Evolutionary conservation across 495 filamentous ascomycete species (phyloP).

Genomic region (Penicillium pulvis): DNA sequence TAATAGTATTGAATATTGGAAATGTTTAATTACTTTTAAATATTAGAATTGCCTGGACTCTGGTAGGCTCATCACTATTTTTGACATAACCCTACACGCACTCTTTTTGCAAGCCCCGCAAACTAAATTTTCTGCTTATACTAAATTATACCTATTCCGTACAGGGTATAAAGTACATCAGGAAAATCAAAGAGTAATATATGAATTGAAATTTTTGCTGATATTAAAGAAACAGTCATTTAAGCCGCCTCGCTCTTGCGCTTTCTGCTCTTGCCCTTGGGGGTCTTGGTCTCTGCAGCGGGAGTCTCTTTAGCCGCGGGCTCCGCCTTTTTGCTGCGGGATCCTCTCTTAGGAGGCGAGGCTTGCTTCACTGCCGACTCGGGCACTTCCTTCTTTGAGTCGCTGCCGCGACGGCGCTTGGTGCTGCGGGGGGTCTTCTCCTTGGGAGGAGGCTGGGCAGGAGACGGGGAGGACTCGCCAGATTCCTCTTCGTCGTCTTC

Average conservation of each 20-base stretch:
- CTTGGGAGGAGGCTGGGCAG: conserved; percentile 37
- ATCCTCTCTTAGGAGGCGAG: conserved; percentile 43
- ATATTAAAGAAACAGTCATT: conserved; percentile 16
- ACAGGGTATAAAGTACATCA: not conserved
- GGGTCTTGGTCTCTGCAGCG: conserved; percentile 28
- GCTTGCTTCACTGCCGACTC: conserved; percentile 36
- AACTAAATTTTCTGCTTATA: not conserved
- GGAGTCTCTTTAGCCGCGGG: conserved; percentile 50
- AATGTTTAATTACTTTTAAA: not conserved
- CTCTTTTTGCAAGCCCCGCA: not conserved
- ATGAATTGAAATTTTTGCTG: conserved; percentile 6
- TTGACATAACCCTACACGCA: not conserved
- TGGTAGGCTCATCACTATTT: conserved; percentile 3
- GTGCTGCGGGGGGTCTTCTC: conserved; percentile 55
- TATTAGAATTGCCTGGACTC: conserved; percentile 1
- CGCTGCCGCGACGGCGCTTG: conserved; percentile 48
- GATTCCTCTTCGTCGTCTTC: conserved; percentile 44
- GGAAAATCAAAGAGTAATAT: not conserved
- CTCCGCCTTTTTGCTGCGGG: conserved; percentile 42
- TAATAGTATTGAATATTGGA: not conserved
- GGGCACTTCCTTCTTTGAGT: conserved; percentile 48
- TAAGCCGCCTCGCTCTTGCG: conserved; percentile 60
- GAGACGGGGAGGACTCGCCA: conserved; percentile 29
- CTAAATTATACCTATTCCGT: not conserved
- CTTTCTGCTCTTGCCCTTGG: conserved; percentile 64